Conservation (phyloP, 257 asterid species). For the Solanum sitiens region DNA sequence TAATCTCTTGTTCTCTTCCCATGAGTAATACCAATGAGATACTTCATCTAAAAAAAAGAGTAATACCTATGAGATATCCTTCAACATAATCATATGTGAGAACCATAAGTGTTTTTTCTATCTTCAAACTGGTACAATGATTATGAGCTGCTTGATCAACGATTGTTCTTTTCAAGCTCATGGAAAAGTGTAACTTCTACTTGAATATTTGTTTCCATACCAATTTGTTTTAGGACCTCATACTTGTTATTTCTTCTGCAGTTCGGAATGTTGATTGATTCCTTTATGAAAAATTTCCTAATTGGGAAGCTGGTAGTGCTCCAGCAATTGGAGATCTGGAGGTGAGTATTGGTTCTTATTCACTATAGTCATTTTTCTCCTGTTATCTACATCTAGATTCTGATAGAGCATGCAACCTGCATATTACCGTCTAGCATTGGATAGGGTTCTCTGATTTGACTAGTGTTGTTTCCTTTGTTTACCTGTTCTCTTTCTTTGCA, state of each 20-base stretch:
- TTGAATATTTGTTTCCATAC: neutral
- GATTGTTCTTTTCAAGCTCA: neutral
- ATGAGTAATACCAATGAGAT: conserved; percentile 1
- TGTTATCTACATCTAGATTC: neutral
- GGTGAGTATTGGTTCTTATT: conserved; percentile 36
- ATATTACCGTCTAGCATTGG: neutral
- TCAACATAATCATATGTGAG: neutral
- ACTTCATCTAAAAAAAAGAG: neutral
- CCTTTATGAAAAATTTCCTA: conserved; percentile 60
- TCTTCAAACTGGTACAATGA: neutral
- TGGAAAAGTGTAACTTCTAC: neutral
- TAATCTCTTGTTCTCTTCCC: neutral
- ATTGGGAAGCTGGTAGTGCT: conserved; percentile 48
- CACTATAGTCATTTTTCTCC: neutral
- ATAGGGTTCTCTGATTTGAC: neutral
- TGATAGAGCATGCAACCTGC: neutral
- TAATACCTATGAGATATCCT: neutral
- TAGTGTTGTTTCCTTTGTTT: neutral
- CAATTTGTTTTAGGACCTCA: neutral
- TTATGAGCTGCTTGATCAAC: neutral
- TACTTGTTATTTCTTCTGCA: conserved; percentile 22
- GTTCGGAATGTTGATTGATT: conserved; percentile 93
- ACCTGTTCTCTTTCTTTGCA: neutral
- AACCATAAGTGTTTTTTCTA: neutral
- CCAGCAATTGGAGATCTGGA: conserved; percentile 88